Conservation (phyloP, 2,329 filamentous ascomycete species). For the Decorospora gaudefroyi region DNA sequence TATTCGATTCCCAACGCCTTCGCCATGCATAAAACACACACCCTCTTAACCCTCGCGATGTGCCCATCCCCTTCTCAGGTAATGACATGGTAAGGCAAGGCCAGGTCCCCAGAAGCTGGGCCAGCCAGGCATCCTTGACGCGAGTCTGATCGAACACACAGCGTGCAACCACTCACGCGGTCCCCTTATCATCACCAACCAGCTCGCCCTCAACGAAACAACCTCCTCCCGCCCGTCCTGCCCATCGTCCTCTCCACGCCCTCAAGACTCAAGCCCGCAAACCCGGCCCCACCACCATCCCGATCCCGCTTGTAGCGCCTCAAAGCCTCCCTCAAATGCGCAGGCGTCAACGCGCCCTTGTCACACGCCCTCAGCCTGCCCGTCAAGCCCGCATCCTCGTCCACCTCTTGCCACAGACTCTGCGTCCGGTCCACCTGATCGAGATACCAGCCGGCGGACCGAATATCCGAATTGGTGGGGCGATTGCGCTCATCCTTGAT, state of each 20-base stretch:
- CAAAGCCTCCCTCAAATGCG: constrained; percentile 74
- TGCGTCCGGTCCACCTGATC: constrained; percentile 31
- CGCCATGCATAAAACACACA: constrained; percentile 22
- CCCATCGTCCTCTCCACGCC: constrained; percentile 52
- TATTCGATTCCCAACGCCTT: constrained; percentile 13
- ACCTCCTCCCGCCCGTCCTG: constrained; percentile 52
- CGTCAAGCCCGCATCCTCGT: constrained; percentile 28
- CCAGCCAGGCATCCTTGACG: too few species aligned
- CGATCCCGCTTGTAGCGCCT: constrained; percentile 67
- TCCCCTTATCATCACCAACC: too few species aligned
- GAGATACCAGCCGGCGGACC: constrained; percentile 30
- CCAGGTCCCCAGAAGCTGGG: too few species aligned
- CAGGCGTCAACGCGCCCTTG: constrained; percentile 67
- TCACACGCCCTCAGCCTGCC: constrained; percentile 43
- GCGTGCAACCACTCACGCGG: too few species aligned
- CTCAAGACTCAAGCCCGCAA: constrained; percentile 56
- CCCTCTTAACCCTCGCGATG: too few species aligned
- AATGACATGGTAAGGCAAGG: too few species aligned
- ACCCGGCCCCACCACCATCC: constrained; percentile 64
- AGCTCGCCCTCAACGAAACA: constrained; percentile 52
- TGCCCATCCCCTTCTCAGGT: too few species aligned
- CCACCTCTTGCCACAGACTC: constrained; percentile 37
- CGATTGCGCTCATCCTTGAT: constrained; percentile 34
- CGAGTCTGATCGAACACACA: too few species aligned
- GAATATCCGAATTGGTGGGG: constrained; percentile 37